Evolutionary conservation across 78 protist species (phyloP).

Genomic region (Pelomyxa schiedti): DNA sequence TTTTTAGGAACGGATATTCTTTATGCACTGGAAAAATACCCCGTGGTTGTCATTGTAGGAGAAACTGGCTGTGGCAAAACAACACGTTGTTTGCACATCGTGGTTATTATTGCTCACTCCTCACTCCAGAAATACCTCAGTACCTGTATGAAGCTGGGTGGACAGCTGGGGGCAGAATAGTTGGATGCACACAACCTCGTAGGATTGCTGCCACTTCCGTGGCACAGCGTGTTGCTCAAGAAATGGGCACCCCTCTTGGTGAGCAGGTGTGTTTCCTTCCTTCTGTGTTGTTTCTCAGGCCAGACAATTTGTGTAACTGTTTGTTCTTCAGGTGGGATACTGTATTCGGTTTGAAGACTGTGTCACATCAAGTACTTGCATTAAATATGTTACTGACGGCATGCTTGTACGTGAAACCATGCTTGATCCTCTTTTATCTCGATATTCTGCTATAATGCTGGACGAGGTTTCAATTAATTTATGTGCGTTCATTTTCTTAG

Average conservation of each 20-base stretch:
- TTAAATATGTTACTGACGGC: slow-evolving; percentile 90
- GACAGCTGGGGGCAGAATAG: slow-evolving; percentile 48
- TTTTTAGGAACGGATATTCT: slow-evolving; percentile 17
- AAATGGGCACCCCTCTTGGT: slow-evolving; percentile 49
- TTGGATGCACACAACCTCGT: slow-evolving; percentile 76
- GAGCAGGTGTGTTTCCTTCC: slow-evolving; percentile 49
- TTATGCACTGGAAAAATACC: slow-evolving; percentile 32
- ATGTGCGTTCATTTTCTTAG: too few species aligned
- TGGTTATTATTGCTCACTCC: too few species aligned
- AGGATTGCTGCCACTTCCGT: slow-evolving; percentile 78
- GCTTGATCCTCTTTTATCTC: slow-evolving; percentile 63
- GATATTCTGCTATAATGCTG: slow-evolving; percentile 75
- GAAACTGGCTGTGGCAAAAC: slow-evolving; percentile 62
- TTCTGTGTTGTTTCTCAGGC: slow-evolving; percentile 51
- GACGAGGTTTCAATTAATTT: too few species aligned
- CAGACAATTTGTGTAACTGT: background rate
- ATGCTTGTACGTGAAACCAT: slow-evolving; percentile 76
- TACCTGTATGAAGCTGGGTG: slow-evolving; percentile 74
- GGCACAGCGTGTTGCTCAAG: slow-evolving; percentile 76
- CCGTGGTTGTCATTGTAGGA: slow-evolving; percentile 37
- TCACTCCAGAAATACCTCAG: slow-evolving; percentile 39
- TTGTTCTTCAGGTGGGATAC: slow-evolving; percentile 41
- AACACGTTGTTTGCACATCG: too few species aligned
- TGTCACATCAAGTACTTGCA: slow-evolving; percentile 14
- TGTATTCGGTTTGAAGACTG: slow-evolving; percentile 63